phyloP scores from a whole-genome alignment of 108 stramenopile species.

The Nitzschia palea region DNA sequence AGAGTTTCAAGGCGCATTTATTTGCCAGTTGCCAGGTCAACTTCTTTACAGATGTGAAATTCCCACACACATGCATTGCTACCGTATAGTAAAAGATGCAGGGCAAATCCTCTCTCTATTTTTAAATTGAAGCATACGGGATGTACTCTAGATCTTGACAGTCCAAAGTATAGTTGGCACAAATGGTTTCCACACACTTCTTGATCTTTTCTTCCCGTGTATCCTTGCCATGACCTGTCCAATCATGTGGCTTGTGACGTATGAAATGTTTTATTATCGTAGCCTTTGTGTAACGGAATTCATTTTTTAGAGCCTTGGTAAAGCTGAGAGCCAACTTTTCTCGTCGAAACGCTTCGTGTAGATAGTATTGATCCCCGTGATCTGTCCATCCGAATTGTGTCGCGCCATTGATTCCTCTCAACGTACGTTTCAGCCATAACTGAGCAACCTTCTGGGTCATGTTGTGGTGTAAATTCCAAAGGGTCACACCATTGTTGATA shows the following conservation, averaged over 20 bases:
- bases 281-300: slow-evolving; percentile 4
- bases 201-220: slow-evolving; percentile 6
- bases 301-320: neutral
- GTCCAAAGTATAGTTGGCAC: slow-evolving; percentile 6
- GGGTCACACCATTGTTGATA: slow-evolving; percentile 15
- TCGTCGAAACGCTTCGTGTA: slow-evolving; percentile 1
- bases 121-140: slow-evolving; percentile 8
- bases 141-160: slow-evolving; percentile 10
- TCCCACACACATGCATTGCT: too few species aligned
- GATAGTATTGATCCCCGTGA: slow-evolving; percentile 13
- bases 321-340: neutral
- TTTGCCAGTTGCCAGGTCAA: too few species aligned
- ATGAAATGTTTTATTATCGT: slow-evolving; percentile 7
- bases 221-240: slow-evolving; percentile 5
- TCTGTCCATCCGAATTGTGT: neutral
- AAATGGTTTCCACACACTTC: slow-evolving; percentile 7
- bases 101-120: too few species aligned
- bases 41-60: too few species aligned
- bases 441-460: neutral
- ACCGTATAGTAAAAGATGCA: too few species aligned
- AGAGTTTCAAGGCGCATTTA: too few species aligned
- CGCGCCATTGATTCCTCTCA: neutral
- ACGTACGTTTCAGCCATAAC: slow-evolving; percentile 7
- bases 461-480: slow-evolving; percentile 18
- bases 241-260: neutral